Evolutionary conservation across 2,329 filamentous ascomycete species (phyloP).

Genomic region (Coniochaeta pulveracea): DNA sequence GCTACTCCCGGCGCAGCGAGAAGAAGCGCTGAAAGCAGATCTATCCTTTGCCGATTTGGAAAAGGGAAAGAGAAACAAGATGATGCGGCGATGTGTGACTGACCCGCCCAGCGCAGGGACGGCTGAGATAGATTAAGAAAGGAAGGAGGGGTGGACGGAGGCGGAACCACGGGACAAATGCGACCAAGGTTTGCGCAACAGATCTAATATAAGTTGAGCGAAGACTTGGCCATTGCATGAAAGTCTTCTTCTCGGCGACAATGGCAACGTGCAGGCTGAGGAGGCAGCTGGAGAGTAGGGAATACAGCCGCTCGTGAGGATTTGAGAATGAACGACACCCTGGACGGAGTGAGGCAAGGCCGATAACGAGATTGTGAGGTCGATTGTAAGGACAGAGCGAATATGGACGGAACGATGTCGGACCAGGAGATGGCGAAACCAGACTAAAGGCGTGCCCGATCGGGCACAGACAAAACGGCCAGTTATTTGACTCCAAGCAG

Average conservation of each 20-base stretch:
- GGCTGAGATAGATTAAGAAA: conserved; percentile 1
- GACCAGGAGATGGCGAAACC: no score
- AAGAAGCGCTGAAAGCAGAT: conserved; percentile 3
- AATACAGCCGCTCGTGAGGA: no score
- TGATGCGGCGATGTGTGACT: neutral
- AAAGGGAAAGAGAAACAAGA: neutral
- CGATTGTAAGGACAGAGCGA: no score
- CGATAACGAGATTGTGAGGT: no score
- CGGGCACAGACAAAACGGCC: no score
- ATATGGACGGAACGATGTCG: no score
- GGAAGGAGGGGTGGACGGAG: conserved; percentile 1
- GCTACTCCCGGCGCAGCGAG: conserved; percentile 4
- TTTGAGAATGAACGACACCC: no score
- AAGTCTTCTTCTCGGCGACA: neutral
- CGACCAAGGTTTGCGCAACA: neutral
- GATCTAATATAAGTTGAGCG: conserved; percentile 5
- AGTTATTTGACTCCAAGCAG: no score
- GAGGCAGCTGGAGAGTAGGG: no score
- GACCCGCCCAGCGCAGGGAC: neutral
- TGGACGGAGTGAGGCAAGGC: no score
- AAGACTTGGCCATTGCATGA: conserved; percentile 3
- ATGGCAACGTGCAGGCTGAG: conserved; percentile 2
- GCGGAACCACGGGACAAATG: conserved; percentile 1
- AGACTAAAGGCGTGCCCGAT: no score
- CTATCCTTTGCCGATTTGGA: no score